Conservation (phyloP, 371 early-diverging fungal species). For the Mortierella sp. region DNA sequence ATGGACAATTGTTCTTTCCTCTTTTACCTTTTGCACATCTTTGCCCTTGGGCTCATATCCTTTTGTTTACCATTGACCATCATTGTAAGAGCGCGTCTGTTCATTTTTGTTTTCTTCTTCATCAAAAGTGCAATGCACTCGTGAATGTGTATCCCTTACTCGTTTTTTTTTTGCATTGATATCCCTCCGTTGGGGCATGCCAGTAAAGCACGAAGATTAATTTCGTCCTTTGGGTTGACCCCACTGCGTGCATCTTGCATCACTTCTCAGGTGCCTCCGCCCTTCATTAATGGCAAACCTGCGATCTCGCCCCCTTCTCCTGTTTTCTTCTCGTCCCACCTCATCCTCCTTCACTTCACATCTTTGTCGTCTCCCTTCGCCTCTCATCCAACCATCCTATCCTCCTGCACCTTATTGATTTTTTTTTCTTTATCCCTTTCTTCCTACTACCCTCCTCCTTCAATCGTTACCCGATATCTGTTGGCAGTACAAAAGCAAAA, state of each 20-base stretch:
- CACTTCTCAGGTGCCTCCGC: background rate
- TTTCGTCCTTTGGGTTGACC: background rate
- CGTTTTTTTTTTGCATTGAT: background rate
- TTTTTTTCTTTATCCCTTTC: constrained; percentile 1
- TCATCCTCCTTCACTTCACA: background rate
- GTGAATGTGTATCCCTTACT: background rate
- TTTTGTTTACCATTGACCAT: background rate
- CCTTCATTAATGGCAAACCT: background rate
- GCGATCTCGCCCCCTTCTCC: background rate
- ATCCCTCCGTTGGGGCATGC: background rate
- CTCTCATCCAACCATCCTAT: background rate
- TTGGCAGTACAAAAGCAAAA: background rate
- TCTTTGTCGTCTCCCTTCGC: no score
- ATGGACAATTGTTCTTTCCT: background rate
- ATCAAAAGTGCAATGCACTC: background rate
- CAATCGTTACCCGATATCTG: constrained; percentile 4
- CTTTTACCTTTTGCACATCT: background rate
- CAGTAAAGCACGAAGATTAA: background rate
- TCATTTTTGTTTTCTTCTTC: background rate
- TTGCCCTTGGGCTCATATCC: background rate
- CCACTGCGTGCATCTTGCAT: background rate
- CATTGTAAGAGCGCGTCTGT: background rate
- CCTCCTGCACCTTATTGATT: background rate
- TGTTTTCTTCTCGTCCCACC: no score
- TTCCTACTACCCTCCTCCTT: constrained; percentile 1